Evolutionary conservation across 192 early-diverging fungal genomes (phyloP).

Genomic region (Fimicolochytrium jonesii): DNA sequence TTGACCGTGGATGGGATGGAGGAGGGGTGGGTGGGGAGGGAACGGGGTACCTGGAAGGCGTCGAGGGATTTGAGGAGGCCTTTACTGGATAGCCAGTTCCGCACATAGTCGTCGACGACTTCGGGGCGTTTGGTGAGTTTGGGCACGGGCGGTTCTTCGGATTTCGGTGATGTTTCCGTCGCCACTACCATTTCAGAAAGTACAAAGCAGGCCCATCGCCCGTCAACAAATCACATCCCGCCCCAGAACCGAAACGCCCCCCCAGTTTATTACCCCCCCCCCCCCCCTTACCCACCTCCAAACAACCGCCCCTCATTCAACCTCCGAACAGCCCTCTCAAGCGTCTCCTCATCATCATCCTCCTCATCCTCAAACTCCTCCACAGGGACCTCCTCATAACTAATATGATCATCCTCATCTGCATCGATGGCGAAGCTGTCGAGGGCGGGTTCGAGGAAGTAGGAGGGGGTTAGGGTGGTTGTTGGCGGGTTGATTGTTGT

Average conservation of each 20-base stretch:
- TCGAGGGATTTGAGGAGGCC: slow-evolving; percentile 50
- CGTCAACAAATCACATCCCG: too few relatives aligned
- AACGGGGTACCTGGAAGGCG: slow-evolving; percentile 43
- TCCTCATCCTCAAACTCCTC: slow-evolving; percentile 46
- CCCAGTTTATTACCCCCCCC: background rate
- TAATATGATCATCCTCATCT: slow-evolving; percentile 39
- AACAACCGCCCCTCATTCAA: slow-evolving; percentile 42
- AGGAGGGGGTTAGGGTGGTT: too few relatives aligned
- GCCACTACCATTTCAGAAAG: too few relatives aligned
- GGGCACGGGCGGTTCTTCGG: slow-evolving; percentile 21
- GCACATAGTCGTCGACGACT: slow-evolving; percentile 56
- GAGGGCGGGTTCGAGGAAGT: slow-evolving; percentile 11
- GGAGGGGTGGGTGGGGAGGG: background rate
- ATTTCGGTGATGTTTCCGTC: slow-evolving; percentile 15
- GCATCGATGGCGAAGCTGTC: too few relatives aligned
- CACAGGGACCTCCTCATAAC: slow-evolving; percentile 35
- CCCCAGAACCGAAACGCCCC: too few relatives aligned
- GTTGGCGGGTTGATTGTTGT: too few relatives aligned
- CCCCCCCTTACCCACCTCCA: slow-evolving; percentile 17
- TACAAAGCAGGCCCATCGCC: too few relatives aligned
- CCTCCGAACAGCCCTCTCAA: slow-evolving; percentile 45
- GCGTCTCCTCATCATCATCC: slow-evolving; percentile 44
- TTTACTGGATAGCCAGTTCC: slow-evolving; percentile 51
- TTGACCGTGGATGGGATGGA: background rate
- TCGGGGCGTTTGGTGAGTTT: slow-evolving; percentile 45